Evolutionary conservation across 2,329 filamentous ascomycete species (phyloP), one percentile per base, ranked within the genome.

Genomic region (Aspergillus persii): DNA sequence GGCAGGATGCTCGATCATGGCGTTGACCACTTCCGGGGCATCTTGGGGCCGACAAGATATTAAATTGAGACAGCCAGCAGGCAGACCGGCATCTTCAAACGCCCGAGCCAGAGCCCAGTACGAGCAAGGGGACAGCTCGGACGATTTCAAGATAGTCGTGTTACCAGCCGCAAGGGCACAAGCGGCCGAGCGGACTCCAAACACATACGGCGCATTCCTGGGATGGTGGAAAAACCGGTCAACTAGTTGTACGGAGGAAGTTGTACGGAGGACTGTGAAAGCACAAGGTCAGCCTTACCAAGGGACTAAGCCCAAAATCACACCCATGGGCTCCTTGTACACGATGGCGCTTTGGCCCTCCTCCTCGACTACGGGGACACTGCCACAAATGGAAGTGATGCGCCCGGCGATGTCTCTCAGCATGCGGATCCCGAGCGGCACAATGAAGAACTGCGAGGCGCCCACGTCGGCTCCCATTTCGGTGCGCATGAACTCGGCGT

Each of bases 281-380:
- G 18, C 18, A 23, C 18, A 23, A 23, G 18, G 18, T 2, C 2
- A 23, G 15, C 57, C 72, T 65, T 77, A 91, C 91, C 91, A 96
- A 7, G 91, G 90, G 2, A 89, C 89, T 71, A 95, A 90, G 0
- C 86, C 88, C 31, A 95, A 77, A 26, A 92, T 82, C 4, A 94
- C 90, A 1, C 91, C 91, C 69, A 85, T 91, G 0, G 91, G 89
- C 73, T 93, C 90, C 67, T 86, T 87, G 57, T 87, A 76, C 1
- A 95, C 76, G 62, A 94, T 78, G 0, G 87, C 89, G 56, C 76
- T 81, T n/a, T 81, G 80, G 0, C 80, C 81, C 54, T 84, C 79
- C 12, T 82, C 69, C 54, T 76, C 75, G 9, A 79, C 79, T 1
- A 76, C 72, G 1, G 82, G 83, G 5, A 84, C 80, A 47, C 71